Percentiles rank a stretch among this genome's conserved stretches.
phyloP scores from a whole-genome alignment of 176 grass and related monocot genomes.

The Otatea glauca region DNA sequence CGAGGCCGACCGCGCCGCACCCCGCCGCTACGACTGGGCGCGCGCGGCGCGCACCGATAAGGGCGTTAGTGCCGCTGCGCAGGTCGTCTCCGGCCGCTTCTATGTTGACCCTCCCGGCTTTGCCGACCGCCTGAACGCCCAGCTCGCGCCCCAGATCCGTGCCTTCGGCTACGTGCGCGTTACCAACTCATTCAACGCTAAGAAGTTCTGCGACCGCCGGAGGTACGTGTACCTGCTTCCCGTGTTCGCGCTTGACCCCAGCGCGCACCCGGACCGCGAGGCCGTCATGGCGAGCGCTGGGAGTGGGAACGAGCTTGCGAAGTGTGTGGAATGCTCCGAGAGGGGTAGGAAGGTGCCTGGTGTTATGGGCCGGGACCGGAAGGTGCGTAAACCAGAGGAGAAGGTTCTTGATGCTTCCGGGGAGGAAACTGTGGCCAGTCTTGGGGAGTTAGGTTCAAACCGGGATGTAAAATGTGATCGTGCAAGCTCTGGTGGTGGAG shows the following conservation, averaged over 20 bases:
- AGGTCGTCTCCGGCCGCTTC: slow-evolving; percentile 93
- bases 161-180: slow-evolving; percentile 81
- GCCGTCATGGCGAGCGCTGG: slow-evolving; percentile 79
- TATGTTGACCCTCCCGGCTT: slow-evolving; percentile 77
- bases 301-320: slow-evolving; percentile 69
- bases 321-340: slow-evolving; percentile 88
- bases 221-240: slow-evolving; percentile 90
- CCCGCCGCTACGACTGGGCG: slow-evolving; percentile 80
- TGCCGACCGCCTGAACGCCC: slow-evolving; percentile 69
- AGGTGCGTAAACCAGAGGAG: slow-evolving; percentile 31
- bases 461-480: slow-evolving; percentile 28
- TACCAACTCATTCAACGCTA: slow-evolving; percentile 83
- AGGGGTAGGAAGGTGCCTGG: slow-evolving; percentile 84
- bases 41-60: slow-evolving; percentile 92
- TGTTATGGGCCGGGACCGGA: slow-evolving; percentile 61
- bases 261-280: slow-evolving; percentile 78
- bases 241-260: slow-evolving; percentile 77
- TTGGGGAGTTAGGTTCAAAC: slow-evolving; percentile 35
- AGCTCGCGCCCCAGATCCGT: slow-evolving; percentile 75
- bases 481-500: neutral
- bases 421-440: slow-evolving; percentile 4
- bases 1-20: slow-evolving; percentile 60
- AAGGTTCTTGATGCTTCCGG: slow-evolving; percentile 26
- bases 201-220: slow-evolving; percentile 91
- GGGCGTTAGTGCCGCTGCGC: slow-evolving; percentile 83